Evolutionary conservation across 2,329 filamentous ascomycete genomes (phyloP).

Genomic region (Fusarium mundagurra): DNA sequence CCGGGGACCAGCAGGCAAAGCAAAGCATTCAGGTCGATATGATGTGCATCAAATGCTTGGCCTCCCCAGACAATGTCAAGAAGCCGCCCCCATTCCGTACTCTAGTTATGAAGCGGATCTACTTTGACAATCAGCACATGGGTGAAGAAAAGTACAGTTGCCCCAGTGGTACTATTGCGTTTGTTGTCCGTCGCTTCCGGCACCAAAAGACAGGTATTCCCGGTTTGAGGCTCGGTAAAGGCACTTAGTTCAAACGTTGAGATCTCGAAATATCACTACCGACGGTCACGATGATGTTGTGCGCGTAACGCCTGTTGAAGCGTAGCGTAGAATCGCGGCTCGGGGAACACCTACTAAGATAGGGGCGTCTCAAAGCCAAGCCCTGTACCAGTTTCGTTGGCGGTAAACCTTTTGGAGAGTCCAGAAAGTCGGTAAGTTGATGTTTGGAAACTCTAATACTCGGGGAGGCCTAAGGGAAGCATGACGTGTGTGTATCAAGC

Average conservation of each 20-base stretch:
- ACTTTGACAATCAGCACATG: background rate
- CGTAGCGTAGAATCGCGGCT: background rate
- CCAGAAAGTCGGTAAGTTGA: slow-evolving; percentile 38
- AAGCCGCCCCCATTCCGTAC: background rate
- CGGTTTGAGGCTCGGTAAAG: background rate
- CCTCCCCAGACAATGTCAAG: slow-evolving; percentile 6
- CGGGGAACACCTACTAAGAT: background rate
- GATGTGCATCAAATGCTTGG: background rate
- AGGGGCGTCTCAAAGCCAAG: slow-evolving; percentile 2
- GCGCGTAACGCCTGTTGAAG: slow-evolving; percentile 9
- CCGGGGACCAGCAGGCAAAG: background rate
- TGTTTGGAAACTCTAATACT: slow-evolving; percentile 29
- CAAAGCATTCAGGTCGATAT: background rate
- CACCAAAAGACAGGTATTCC: background rate
- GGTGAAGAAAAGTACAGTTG: background rate
- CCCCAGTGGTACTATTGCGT: background rate
- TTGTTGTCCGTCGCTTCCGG: slow-evolving; percentile 1
- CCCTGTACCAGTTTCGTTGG: slow-evolving; percentile 32
- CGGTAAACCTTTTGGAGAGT: slow-evolving; percentile 18
- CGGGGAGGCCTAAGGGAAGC: slow-evolving; percentile 9
- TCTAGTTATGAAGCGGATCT: background rate
- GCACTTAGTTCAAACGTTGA: slow-evolving; percentile 17
- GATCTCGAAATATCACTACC: slow-evolving; percentile 10
- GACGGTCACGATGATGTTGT: slow-evolving; percentile 22
- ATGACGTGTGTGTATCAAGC: background rate